Evolutionary conservation across 768 basidiomycete species (phyloP), one percentile per base, ranked within the genome.

Genomic region (Hydnomerulius pinastri): DNA sequence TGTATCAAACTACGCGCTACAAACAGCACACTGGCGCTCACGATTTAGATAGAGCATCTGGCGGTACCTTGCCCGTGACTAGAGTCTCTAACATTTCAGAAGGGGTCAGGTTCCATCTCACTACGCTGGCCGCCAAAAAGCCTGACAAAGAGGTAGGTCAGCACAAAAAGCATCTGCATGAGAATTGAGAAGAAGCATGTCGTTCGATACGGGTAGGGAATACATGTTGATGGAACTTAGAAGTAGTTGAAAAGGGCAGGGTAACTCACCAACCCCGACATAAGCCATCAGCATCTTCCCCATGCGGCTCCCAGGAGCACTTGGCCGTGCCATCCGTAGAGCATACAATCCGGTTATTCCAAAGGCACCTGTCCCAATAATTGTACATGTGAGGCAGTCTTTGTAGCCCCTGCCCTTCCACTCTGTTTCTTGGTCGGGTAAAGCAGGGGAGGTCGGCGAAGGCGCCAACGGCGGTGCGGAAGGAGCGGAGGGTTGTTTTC

Each of bases 311-410:
- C 87, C 86, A 7, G 82, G 85, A 10, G 83, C 83, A 36, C 73
- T 73, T 21, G 77, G 74, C 40, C 87, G 81, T 23, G 86, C 78
- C 72, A 80, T 77, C 64, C 77, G 76, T 23, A 90, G 66, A 2
- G 88, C 86, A 61, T 90, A 89, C 21, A 83, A 53, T 5, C 89
- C 87, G 4, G 82, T 77, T 4, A 77, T 77, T 18, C 76, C 80
- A 5, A 90, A 76, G 2, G 83, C 81, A 25, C 73, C 81, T 0
- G 86, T 79, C 17, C 87, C 87, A 33, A 87, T 78, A 46, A 90
- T 70, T 35, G 80, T 79, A 64, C 89, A 90, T 1, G 84, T 76
- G n/a, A 87, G 59, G 53, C 87, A 90, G 35, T 89, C 85, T 40
- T 74, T 66, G 55, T 69, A 58, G 11, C 55, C 51, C 61, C 51